Percentiles rank a stretch among this genome's conserved stretches.
These are phyloP conservation scores for Asterella californica DNA, from an alignment of 225 moss, liverwort and hornwort genomes.

Conservation along the genomic window DNA sequence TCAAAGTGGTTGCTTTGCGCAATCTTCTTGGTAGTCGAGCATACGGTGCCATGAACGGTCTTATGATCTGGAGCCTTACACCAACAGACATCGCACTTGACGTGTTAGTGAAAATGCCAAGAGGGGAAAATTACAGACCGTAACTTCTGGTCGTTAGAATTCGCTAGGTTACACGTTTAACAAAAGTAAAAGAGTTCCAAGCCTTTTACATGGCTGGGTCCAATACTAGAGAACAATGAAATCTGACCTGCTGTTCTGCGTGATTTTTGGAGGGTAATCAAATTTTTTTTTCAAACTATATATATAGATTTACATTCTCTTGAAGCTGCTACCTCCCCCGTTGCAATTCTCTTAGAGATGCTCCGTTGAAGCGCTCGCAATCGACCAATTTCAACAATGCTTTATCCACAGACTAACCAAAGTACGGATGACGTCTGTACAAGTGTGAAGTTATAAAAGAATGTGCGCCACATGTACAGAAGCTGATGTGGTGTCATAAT, in stretches of 20 bases:
- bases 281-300: background rate
- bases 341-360: background rate
- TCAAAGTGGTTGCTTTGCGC: no score
- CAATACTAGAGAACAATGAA: background rate
- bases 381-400: background rate
- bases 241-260: background rate
- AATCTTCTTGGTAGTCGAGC: no score
- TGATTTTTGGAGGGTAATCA: background rate
- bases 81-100: background rate
- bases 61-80: background rate
- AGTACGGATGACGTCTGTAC: background rate
- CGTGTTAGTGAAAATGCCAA: no score
- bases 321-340: background rate
- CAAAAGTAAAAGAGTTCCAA: background rate
- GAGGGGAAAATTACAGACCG: background rate
- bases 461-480: background rate
- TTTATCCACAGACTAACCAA: background rate
- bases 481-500: background rate
- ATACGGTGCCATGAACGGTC: no score
- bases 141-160: background rate
- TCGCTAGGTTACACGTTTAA: background rate
- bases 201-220: background rate
- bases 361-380: background rate
- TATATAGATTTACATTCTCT: background rate
- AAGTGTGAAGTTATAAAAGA: background rate